Conservation (phyloP, 1,284 basidiomycete genomes). For the Polyporus tsugae region DNA sequence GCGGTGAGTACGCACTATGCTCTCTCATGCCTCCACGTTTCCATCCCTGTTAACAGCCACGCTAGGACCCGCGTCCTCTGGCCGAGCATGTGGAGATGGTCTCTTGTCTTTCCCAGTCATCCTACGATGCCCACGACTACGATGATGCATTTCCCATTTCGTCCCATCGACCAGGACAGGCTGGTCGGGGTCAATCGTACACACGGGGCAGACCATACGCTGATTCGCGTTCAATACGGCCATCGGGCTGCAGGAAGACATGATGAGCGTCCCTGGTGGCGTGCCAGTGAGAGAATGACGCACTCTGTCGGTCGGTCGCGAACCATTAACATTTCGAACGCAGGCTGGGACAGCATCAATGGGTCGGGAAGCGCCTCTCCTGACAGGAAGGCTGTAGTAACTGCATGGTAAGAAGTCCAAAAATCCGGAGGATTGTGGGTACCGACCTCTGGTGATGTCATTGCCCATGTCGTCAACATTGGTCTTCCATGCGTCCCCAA, state of each 20-base stretch:
- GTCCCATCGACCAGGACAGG: slow-evolving; percentile 81
- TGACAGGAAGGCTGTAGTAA: slow-evolving; percentile 66
- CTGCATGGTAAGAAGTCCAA: slow-evolving; percentile 10
- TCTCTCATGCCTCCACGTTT: not conserved
- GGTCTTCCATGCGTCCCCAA: slow-evolving; percentile 65
- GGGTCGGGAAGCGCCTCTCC: slow-evolving; percentile 66
- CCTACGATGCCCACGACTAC: slow-evolving; percentile 64
- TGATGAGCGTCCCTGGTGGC: slow-evolving; percentile 20
- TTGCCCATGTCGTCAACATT: slow-evolving; percentile 62
- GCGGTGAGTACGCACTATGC: not conserved
- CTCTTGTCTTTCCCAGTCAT: slow-evolving; percentile 21
- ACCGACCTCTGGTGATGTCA: slow-evolving; percentile 51
- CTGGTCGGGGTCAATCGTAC: slow-evolving; percentile 66
- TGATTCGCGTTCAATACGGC: slow-evolving; percentile 64
- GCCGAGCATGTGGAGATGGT: not conserved
- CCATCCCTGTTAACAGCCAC: not conserved
- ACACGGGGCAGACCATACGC: slow-evolving; percentile 72
- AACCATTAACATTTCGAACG: slow-evolving; percentile 57
- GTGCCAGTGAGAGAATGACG: slow-evolving; percentile 28
- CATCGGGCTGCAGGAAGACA: slow-evolving; percentile 54
- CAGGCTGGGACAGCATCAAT: slow-evolving; percentile 60
- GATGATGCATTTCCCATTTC: slow-evolving; percentile 72
- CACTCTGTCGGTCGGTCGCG: slow-evolving; percentile 58
- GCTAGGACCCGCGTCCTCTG: not conserved
- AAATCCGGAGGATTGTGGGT: not conserved